Evolutionary conservation across 2,329 filamentous ascomycete genomes (phyloP).

Genomic region (Sclerotiophoma versabilis): DNA sequence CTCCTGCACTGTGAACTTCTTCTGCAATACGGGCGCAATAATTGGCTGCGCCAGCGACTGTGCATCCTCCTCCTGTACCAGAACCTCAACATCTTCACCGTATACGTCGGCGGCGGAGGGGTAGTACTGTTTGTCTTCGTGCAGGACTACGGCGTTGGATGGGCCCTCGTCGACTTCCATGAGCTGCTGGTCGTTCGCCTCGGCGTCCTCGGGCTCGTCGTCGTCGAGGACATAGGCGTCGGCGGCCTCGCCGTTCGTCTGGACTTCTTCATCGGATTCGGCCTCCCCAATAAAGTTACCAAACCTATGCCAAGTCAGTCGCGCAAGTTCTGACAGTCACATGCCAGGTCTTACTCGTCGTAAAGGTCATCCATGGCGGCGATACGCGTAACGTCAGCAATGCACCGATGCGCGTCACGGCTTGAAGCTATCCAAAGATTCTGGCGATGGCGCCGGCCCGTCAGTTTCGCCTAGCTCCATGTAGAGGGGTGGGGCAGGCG

Average conservation of each 20-base stretch:
- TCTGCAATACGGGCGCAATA: conserved; percentile 88
- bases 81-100: conserved; percentile 89
- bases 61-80: conserved; percentile 96
- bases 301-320: conserved; percentile 67
- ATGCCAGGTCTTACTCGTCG: conserved; percentile 73
- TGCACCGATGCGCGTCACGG: conserved; percentile 27
- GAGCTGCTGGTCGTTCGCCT: conserved; percentile 74
- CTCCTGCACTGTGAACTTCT: conserved; percentile 96
- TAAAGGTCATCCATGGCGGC: conserved; percentile 89
- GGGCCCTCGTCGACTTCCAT: conserved; percentile 95
- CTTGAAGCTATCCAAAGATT: conserved; percentile 41
- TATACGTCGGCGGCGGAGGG: conserved; percentile 97
- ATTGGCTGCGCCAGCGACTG: conserved; percentile 93
- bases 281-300: conserved; percentile 98
- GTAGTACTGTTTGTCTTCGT: conserved; percentile 99
- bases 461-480: conserved; percentile 10
- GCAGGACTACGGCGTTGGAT: conserved; percentile 95
- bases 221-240: conserved; percentile 83
- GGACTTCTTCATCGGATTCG: conserved; percentile 86
- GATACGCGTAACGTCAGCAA: conserved; percentile 19
- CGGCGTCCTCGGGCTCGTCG: conserved; percentile 58
- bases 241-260: conserved; percentile 75
- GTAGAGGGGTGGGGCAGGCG: conserved; percentile 20
- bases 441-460: conserved; percentile 29
- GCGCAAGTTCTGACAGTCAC: conserved; percentile 1